Evolutionary conservation across 179 eudicot species (phyloP).

Genomic region (Patellifolia procumbens): DNA sequence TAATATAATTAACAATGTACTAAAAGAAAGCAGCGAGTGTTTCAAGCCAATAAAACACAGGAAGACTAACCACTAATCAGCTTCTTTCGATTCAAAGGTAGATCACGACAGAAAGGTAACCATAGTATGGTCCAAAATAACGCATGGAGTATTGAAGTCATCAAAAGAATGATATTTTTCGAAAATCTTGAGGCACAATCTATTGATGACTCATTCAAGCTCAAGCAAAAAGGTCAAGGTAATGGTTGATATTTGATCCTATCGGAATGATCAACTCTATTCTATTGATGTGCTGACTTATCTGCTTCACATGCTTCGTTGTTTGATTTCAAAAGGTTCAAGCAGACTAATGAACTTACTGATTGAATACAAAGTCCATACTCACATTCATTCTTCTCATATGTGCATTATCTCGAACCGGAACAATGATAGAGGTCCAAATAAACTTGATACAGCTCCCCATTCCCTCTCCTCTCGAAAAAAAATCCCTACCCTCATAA

Average conservation of each 20-base stretch:
- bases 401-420: background rate
- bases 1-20: background rate
- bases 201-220: background rate
- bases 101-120: background rate
- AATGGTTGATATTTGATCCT: background rate
- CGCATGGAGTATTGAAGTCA: background rate
- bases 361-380: background rate
- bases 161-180: background rate
- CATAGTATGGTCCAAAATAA: background rate
- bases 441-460: no score
- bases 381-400: background rate
- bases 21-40: background rate
- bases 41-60: background rate
- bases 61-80: background rate
- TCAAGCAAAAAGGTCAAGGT: background rate
- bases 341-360: background rate
- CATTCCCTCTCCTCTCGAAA: no score
- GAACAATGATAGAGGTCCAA: background rate
- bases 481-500: no score
- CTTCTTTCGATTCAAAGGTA: background rate
- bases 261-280: background rate
- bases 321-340: background rate
- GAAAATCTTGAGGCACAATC: background rate
- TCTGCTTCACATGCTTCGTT: background rate
- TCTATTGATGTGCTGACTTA: background rate